Conservation (phyloP, 495 filamentous ascomycete species). For the Penicillium macrosclerotiorum region DNA sequence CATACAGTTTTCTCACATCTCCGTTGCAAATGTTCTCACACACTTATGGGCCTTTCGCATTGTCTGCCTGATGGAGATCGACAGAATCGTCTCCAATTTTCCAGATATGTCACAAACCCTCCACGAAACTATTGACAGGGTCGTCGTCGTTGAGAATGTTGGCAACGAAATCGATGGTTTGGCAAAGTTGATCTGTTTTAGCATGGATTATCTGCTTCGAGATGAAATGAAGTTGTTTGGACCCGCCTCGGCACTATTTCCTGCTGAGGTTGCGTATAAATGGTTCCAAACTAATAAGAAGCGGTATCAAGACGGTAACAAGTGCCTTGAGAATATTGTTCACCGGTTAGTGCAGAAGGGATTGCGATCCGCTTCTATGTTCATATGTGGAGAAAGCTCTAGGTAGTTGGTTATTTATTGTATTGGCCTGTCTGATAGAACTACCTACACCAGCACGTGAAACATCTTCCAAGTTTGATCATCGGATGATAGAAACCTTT, state of each 20-base stretch:
- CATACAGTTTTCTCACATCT: slow-evolving; percentile 33
- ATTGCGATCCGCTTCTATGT: not conserved
- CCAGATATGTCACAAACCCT: not conserved
- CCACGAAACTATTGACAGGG: not conserved
- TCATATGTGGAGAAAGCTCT: not conserved
- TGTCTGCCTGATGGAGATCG: slow-evolving; percentile 29
- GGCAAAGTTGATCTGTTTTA: slow-evolving; percentile 28
- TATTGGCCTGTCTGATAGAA: too few species aligned
- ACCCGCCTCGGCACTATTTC: slow-evolving; percentile 32
- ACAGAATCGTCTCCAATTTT: not conserved
- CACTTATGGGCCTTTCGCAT: slow-evolving; percentile 37
- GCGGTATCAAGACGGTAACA: not conserved
- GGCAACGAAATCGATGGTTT: slow-evolving; percentile 2
- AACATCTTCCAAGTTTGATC: too few species aligned
- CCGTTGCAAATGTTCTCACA: slow-evolving; percentile 32
- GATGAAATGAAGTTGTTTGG: slow-evolving; percentile 43
- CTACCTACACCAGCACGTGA: too few species aligned
- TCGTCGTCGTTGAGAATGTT: not conserved
- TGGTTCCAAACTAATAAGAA: not conserved
- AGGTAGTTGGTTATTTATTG: too few species aligned
- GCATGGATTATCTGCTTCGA: slow-evolving; percentile 38
- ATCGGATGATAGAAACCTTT: too few species aligned
- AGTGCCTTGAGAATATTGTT: not conserved
- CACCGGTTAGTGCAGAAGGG: not conserved
- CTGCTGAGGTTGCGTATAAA: slow-evolving; percentile 11